Percentiles rank a stretch among this genome's conserved stretches.
phyloP scores from a whole-genome alignment of 2,329 filamentous ascomycete species.

The Colletotrichum lupini region DNA sequence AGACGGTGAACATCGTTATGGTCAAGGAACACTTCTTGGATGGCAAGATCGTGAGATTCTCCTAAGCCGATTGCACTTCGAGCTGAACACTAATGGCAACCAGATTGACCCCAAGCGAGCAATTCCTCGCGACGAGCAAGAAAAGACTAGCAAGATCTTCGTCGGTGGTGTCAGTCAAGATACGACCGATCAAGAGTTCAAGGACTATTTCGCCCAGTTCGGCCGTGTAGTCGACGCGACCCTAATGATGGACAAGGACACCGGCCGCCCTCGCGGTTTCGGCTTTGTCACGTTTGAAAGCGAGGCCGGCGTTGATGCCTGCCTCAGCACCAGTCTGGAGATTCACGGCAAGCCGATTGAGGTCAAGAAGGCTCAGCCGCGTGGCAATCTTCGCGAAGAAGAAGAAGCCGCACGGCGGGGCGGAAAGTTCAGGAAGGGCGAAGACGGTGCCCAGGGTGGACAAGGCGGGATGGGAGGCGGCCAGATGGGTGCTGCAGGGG shows the following conservation, averaged over 20 bases:
- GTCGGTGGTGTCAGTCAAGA: slow-evolving; percentile 98
- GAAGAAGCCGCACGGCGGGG: slow-evolving; percentile 76
- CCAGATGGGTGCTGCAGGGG: slow-evolving; percentile 59
- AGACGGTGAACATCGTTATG: slow-evolving; percentile 99
- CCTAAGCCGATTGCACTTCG: too few relatives aligned
- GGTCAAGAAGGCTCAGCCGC: slow-evolving; percentile 96
- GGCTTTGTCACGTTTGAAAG: slow-evolving; percentile 99
- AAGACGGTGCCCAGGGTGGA: slow-evolving; percentile 48
- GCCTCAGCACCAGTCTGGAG: slow-evolving; percentile 84
- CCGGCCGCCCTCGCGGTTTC: slow-evolving; percentile 94
- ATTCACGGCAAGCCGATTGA: slow-evolving; percentile 97
- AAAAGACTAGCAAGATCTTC: slow-evolving; percentile 98
- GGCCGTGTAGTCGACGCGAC: slow-evolving; percentile 97
- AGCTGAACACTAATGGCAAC: background rate
- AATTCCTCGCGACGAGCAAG: slow-evolving; percentile 96
- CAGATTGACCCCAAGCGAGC: slow-evolving; percentile 98
- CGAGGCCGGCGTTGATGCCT: slow-evolving; percentile 93
- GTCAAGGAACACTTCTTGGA: slow-evolving; percentile 99
- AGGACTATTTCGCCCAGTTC: slow-evolving; percentile 96
- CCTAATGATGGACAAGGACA: slow-evolving; percentile 99
- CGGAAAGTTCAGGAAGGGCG: slow-evolving; percentile 68
- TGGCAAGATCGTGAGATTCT: slow-evolving; percentile 87
- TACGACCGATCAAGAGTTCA: slow-evolving; percentile 95
- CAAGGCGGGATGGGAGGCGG: slow-evolving; percentile 48
- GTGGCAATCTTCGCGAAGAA: slow-evolving; percentile 93